Conservation (phyloP, 2,329 filamentous ascomycete genomes). For the Paecilomyces niveus region DNA sequence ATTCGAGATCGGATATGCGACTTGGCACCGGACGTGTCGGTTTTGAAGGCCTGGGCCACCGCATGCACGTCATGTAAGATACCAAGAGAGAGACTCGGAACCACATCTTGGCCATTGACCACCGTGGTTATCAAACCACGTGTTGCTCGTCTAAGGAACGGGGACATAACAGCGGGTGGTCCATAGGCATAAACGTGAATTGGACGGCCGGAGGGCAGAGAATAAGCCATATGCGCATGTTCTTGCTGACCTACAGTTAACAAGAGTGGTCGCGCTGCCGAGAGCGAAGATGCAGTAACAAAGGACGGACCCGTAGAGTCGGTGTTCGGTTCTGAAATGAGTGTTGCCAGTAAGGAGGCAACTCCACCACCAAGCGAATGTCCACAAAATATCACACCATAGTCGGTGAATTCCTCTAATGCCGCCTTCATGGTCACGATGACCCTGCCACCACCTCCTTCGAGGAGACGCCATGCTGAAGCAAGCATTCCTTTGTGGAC, state of each 20-base stretch:
- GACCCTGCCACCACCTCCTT: constrained; percentile 60
- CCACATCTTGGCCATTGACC: constrained; percentile 65
- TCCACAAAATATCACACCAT: constrained; percentile 62
- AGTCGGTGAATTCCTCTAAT: constrained; percentile 59
- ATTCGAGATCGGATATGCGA: constrained; percentile 60
- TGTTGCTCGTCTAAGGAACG: constrained; percentile 61
- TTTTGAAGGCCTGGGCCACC: constrained; percentile 64
- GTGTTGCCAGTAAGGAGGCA: constrained; percentile 61
- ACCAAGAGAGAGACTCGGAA: constrained; percentile 66
- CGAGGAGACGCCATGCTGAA: constrained; percentile 60
- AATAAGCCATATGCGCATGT: constrained; percentile 26
- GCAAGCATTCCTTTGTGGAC: constrained; percentile 71
- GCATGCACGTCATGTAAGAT: constrained; percentile 69
- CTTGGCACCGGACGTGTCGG: constrained; percentile 60
- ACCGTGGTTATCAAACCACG: constrained; percentile 68
- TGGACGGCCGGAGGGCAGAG: constrained; percentile 59
- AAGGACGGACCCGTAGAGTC: constrained; percentile 51
- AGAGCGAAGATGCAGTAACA: constrained; percentile 47
- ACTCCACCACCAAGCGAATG: constrained; percentile 65
- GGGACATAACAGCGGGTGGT: constrained; percentile 64
- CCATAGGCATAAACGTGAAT: constrained; percentile 78
- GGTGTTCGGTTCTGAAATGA: constrained; percentile 56
- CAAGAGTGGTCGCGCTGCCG: constrained; percentile 31
- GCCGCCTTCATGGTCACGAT: constrained; percentile 60
- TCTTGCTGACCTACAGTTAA: constrained; percentile 20